Percentiles rank a stretch among this genome's conserved stretches.
Conservation (phyloP, 2,329 filamentous ascomycete genomes). For the Didymella exigua region DNA sequence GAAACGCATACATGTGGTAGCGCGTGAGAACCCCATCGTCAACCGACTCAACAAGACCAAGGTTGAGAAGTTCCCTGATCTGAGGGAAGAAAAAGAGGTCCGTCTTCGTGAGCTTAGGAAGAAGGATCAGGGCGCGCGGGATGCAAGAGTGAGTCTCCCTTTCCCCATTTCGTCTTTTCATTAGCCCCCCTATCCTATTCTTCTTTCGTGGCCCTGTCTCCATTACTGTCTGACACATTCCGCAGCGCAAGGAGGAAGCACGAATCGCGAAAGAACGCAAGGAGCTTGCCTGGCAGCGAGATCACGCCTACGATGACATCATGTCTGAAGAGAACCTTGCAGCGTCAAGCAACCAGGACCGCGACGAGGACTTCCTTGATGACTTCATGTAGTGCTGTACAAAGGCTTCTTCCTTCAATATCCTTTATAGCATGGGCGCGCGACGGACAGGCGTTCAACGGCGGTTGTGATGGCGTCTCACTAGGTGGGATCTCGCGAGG, state of each 20-base stretch:
- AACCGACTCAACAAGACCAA: slow-evolving; percentile 99
- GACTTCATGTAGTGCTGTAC: slow-evolving; percentile 66
- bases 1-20: slow-evolving; percentile 77
- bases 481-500: slow-evolving; percentile 29
- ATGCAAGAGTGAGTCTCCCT: slow-evolving; percentile 67
- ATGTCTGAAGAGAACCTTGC: slow-evolving; percentile 83
- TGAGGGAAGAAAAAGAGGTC: slow-evolving; percentile 81
- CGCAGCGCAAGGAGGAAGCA: slow-evolving; percentile 76
- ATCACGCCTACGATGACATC: slow-evolving; percentile 96
- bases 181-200: no score
- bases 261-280: slow-evolving; percentile 77
- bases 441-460: slow-evolving; percentile 13
- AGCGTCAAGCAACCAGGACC: slow-evolving; percentile 81
- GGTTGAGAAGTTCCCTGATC: slow-evolving; percentile 83
- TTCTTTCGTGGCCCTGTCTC: not conserved
- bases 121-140: slow-evolving; percentile 68
- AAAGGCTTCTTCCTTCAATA: not conserved
- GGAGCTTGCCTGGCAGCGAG: slow-evolving; percentile 91
- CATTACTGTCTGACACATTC: slow-evolving; percentile 13
- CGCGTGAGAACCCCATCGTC: slow-evolving; percentile 86
- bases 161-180: no score
- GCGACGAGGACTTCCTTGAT: slow-evolving; percentile 77
- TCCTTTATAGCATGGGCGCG: slow-evolving; percentile 8
- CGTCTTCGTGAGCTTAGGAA: slow-evolving; percentile 72
- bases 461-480: slow-evolving; percentile 1